Base-by-base conservation (phyloP, 2,329 filamentous ascomycete genomes). In the Monilinia vaccinii-corymbosi region DNA sequence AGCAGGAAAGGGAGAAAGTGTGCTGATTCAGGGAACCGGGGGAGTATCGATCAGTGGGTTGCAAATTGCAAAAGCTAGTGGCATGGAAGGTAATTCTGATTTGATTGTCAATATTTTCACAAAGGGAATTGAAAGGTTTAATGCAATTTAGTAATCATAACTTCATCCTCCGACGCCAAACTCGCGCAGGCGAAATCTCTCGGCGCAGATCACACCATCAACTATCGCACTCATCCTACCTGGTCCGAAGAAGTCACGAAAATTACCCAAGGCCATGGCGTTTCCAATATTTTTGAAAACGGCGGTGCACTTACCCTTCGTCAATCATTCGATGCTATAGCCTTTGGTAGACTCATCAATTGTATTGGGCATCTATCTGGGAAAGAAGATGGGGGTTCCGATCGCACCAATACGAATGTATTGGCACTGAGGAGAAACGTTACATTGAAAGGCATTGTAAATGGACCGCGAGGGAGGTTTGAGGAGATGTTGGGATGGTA, bases 321-420 rank as follows among this genome's bases (percentile, higher is more conserved):
- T 44, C 78, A 80, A 70, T 80, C 77, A 3, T 79, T 83, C 66
- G 75, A 77, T 48, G 78, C 77, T 57, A 73, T 83, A 9, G 75
- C 78, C 1, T 81, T 82, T 66, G 81, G 81, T 28, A 81, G 81
- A 0, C 66, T 79, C 5, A 80, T 85, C 66, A 77, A 73, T 63
- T 76, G 76, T 65, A 77, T 81, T 51, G 79, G 79, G 1, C 78
- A 79, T 66, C 67, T 79, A 1, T 75, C 74, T 1, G 78, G 78
- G 13, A 77, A 87, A 70, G 74, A 81, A 61, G 83, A 86, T 65
- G 76, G 75, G 0, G 71, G 73, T 5, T 79, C 76, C 0, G 80
- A 83, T 69, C 70, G 81, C 48, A 74, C 80, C 9, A 85, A 86
- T 63, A 79, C 84, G 16, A 87, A 87, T 65, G 72, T 87, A 32